Base-by-base conservation (phyloP, 352 stramenopile genomes). In the Plasmopara halstedii region DNA sequence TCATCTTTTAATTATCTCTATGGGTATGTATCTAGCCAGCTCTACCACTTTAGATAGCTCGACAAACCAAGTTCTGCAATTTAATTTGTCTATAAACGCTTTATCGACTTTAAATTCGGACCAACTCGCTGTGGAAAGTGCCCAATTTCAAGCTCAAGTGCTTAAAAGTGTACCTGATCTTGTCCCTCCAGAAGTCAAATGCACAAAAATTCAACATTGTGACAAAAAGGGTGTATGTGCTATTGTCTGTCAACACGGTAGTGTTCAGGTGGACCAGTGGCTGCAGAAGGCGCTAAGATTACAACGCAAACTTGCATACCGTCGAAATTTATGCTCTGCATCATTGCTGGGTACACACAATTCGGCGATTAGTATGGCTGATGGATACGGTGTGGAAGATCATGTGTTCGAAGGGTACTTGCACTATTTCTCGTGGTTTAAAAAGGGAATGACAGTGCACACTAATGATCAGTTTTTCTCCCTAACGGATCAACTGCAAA, bases 381-480 rank as follows among this genome's bases (percentile, higher is more conserved):
- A 72, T 42, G 80, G 77, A 14, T 89, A 84, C 42, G 76, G 75
- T 33, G 78, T 85, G 43, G 73, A 80, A 49, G 77, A 88, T 52
- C 80, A 91, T 50, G 62, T 91, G 8, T 70, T 82, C 27, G 76
- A 86, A 49, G 65, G 60, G 9, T 58, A 72, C 23, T 48, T 89
- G 14, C 65, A 71, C 38, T 94, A 43, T 48, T 90, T 43, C 60
- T 85, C 42, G 50, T 63, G 60, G 44, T 77, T 60, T 32, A 77
- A 85, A 31, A 44, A 60, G 13, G 59, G 63, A 19, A 73, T 68
- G 48, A 79, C 67, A 39, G 64, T 88, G 57, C 70, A 72, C 34
- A 91, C 76, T 0, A 83, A 79, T 43, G 80, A 87, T 47, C 77
- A 88, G 55, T 63, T 85, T 15, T 71, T 91, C 37, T 85, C 57